phyloP scores from a whole-genome alignment of 1,284 basidiomycete genomes.

The Golubevia sp. region DNA sequence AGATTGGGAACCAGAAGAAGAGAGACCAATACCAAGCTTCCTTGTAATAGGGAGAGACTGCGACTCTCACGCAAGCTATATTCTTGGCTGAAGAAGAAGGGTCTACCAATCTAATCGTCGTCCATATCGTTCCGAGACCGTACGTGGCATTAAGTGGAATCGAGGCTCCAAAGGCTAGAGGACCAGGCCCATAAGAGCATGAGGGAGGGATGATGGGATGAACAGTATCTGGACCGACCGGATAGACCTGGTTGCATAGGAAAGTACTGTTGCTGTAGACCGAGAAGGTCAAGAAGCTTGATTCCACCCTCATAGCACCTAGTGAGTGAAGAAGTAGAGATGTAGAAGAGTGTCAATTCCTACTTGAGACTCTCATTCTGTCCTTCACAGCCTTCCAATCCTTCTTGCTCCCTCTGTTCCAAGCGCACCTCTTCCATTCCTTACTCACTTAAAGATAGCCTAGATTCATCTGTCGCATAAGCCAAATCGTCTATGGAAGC shows the following conservation, averaged over 20 bases:
- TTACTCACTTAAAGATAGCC: slow-evolving; percentile 14
- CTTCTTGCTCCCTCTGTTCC: too few relatives aligned
- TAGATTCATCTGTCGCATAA: slow-evolving; percentile 20
- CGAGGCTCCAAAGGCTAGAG: slow-evolving; percentile 78
- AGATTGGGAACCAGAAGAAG: slow-evolving; percentile 82
- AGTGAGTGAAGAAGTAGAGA: background rate
- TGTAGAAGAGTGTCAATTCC: background rate
- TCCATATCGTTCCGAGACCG: slow-evolving; percentile 79
- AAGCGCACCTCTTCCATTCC: too few relatives aligned
- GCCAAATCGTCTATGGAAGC: slow-evolving; percentile 27
- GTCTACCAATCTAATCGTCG: slow-evolving; percentile 84
- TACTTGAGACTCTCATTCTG: background rate
- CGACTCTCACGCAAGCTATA: slow-evolving; percentile 79
- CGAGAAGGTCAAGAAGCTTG: slow-evolving; percentile 38
- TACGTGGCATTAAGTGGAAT: slow-evolving; percentile 74
- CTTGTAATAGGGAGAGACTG: slow-evolving; percentile 74
- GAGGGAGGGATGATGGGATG: slow-evolving; percentile 26
- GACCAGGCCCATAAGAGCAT: slow-evolving; percentile 65
- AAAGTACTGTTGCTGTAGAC: slow-evolving; percentile 43
- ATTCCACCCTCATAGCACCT: slow-evolving; percentile 32
- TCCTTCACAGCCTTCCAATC: too few relatives aligned
- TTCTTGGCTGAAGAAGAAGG: slow-evolving; percentile 71
- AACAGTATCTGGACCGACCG: slow-evolving; percentile 18
- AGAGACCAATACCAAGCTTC: slow-evolving; percentile 73
- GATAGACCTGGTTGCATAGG: slow-evolving; percentile 46